Conservation (phyloP, 2,329 filamentous ascomycete genomes). For the Aspergillus fischeri region DNA sequence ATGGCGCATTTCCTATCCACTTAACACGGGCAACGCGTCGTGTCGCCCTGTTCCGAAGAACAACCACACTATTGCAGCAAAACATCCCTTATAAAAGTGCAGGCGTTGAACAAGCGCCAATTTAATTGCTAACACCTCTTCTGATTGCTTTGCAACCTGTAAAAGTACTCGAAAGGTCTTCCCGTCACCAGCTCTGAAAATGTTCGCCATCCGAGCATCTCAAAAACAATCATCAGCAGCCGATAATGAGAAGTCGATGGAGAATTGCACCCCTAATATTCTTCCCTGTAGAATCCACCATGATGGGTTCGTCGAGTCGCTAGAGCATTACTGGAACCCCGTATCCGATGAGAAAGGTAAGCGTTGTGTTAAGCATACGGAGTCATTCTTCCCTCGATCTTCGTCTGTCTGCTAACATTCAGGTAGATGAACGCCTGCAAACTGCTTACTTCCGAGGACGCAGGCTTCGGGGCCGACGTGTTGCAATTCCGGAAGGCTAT, state of each 20-base stretch:
- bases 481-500: constrained; percentile 69
- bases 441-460: constrained; percentile 74
- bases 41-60: constrained; percentile 10
- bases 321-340: constrained; percentile 68
- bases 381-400: neutral
- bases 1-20: constrained; percentile 12
- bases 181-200: constrained; percentile 9
- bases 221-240: constrained; percentile 17
- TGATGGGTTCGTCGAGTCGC: constrained; percentile 64
- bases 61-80: neutral
- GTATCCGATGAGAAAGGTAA: constrained; percentile 42
- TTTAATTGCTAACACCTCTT: neutral
- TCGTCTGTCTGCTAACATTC: constrained; percentile 1
- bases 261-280: constrained; percentile 60
- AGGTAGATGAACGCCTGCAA: constrained; percentile 31
- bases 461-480: constrained; percentile 64
- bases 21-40: constrained; percentile 31
- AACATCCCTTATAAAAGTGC: neutral
- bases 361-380: neutral
- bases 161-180: neutral
- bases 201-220: constrained; percentile 34
- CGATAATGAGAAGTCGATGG: constrained; percentile 14
- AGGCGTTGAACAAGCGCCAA: neutral
- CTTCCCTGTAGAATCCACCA: constrained; percentile 79
- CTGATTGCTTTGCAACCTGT: neutral